Conservation (phyloP, 169 alveolate species). For the Plasmodium inui region DNA sequence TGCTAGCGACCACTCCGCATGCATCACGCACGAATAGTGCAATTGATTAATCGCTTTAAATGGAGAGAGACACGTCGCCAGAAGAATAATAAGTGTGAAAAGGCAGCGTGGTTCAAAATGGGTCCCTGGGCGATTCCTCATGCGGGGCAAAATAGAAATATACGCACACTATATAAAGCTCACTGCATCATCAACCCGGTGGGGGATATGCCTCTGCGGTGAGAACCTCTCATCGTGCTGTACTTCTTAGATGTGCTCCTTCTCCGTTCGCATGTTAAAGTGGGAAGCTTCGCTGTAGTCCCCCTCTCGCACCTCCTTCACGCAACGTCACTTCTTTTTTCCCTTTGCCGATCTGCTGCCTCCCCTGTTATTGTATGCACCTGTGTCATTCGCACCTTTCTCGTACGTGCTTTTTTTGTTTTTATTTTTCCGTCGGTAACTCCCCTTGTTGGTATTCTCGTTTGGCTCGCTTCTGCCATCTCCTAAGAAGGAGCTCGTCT, state of each 20-base stretch:
- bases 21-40: neutral
- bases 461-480: neutral
- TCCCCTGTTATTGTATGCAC: neutral
- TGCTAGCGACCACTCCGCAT: neutral
- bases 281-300: neutral
- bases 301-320: neutral
- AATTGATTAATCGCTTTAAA: neutral
- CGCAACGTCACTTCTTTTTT: neutral
- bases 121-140: neutral
- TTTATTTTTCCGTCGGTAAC: neutral
- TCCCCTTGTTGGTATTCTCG: neutral
- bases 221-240: neutral
- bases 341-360: neutral
- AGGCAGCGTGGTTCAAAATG: neutral
- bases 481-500: neutral
- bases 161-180: neutral
- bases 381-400: neutral
- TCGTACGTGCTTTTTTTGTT: neutral
- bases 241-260: neutral
- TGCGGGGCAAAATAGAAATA: neutral
- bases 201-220: neutral
- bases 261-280: neutral
- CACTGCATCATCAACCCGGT: neutral
- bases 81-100: neutral
- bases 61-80: neutral